Evolutionary conservation across 306 rosid species (phyloP), one percentile per base, ranked within the genome.

Genomic region (Leucaena leucocephala): DNA sequence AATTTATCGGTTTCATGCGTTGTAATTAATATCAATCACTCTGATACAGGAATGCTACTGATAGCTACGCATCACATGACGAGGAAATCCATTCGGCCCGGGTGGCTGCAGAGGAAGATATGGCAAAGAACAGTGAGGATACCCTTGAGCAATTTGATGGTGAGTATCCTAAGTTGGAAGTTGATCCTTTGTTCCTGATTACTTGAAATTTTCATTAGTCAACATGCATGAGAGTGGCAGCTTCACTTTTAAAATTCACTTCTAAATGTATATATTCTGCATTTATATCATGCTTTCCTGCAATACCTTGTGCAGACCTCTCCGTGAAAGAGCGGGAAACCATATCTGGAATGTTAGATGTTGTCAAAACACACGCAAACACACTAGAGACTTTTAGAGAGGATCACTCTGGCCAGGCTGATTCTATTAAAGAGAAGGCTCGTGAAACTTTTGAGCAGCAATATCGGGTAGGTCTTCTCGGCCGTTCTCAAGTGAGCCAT

Each of bases 11-110:
- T 34, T n/a, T 72, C 12, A 78, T 84, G 43, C 45, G 36, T 40
- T 61, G 46, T 27, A 14, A 61, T n/a, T 59, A 52, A 22, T 59
- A 45, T 15, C 35, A 63, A 33, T 40, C 67, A 38, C 21, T 14
- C 35, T 78, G 74, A 34, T 74, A 62, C 83, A 91, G 94, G 80
- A 88, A 45, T 81, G 90, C 91, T 84, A 83, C 78, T 39, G 90
- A 85, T n/a, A 76, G 86, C 36, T 88, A 92, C 54, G 89, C 71
- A 75, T 90, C 87, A 73, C 94, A 92, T 74, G 90, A 90, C 35
- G 54, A 8, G 19, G 94, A 92, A 84, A 83, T 90, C 72, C 81
- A 67, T 71, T 88, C 90, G 59, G 87, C 81, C 49, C 89, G 94
- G 76, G 82, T 80, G 40, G 86, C 88, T 36, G 88, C 89, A 6